Base-by-base conservation (phyloP, 140 eudicot species). In the Flaveria floridana region DNA sequence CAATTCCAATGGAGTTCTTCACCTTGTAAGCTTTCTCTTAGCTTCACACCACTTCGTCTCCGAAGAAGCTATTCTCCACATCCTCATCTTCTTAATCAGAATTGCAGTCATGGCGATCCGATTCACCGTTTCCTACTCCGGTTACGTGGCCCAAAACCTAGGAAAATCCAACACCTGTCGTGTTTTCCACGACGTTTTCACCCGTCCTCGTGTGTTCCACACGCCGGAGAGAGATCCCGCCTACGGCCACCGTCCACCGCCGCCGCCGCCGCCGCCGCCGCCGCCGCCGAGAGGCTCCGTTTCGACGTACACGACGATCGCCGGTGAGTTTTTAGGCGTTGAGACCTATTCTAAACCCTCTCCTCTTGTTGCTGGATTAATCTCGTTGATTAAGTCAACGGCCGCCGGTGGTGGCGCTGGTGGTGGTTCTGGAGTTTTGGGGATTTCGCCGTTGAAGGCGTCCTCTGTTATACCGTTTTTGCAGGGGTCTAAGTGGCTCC, bases 401-500 rank as follows among this genome's bases (percentile, higher is more conserved):
- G 25, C 68, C 7, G 23, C 37, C 30, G 81, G 88, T 21, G 74
- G 68, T 26, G 47, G 75, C 7, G 74, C 62, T 0, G 80, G 62
- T 63, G 25, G 80, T 4, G 51, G 71, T 30, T 16, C 81, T 50
- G 84, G 89, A 5, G 74, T 56, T 7, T 71, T 89, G 26, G 95
- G 87, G 25, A 83, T 86, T 7, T 80, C 88, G 14, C 87, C 87
- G 67, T n/a, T 88, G 15, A 87, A 84, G 80, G 83, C 88, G 18
- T 81, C 96, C 6, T 56, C 89, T 0, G 55, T 85, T 34, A 21
- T 90, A 39, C 89, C 93, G 37, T 86, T 90, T 61, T 78, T 90
- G 15, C 87, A 83, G 0, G 94, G 88, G 0, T 93, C 96, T 6
- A 88, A 93, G 72, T 88, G 98, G 97, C 69, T 93, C 12, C 98